Conservation (phyloP, 2,329 filamentous ascomycete genomes). For the Coleophoma cylindrospora region DNA sequence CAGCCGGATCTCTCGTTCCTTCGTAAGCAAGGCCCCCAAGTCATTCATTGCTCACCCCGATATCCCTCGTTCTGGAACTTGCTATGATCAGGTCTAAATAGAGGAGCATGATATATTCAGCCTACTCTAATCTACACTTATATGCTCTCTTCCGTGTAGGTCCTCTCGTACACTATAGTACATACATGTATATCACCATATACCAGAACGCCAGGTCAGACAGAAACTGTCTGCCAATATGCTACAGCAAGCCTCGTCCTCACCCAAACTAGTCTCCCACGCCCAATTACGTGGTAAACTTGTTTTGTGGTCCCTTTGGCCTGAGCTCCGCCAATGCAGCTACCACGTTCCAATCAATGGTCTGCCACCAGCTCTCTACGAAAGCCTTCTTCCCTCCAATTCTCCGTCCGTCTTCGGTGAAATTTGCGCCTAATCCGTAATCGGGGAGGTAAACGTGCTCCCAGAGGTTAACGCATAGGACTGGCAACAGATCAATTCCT, state of each 20-base stretch:
- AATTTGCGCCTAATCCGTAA: slow-evolving; percentile 55
- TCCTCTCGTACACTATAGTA: not conserved
- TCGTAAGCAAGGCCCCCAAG: too few species aligned
- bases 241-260: not conserved
- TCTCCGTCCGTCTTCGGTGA: slow-evolving; percentile 20
- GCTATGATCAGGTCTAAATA: too few species aligned
- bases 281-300: not conserved
- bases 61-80: too few species aligned
- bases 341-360: slow-evolving; percentile 80
- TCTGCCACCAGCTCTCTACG: slow-evolving; percentile 80
- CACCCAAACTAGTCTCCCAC: not conserved
- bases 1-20: too few species aligned
- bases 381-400: slow-evolving; percentile 70
- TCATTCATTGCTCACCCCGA: too few species aligned
- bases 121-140: not conserved
- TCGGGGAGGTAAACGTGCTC: slow-evolving; percentile 88
- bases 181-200: not conserved
- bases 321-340: slow-evolving; percentile 22
- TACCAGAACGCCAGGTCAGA: not conserved
- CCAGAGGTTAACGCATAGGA: slow-evolving; percentile 94
- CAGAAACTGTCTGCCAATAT: not conserved
- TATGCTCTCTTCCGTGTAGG: not conserved
- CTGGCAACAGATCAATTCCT: slow-evolving; percentile 63
- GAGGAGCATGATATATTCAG: not conserved
- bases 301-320: not conserved